phyloP scores from a whole-genome alignment of 345 rosid genomes.

The Gossypium herbaceum region DNA sequence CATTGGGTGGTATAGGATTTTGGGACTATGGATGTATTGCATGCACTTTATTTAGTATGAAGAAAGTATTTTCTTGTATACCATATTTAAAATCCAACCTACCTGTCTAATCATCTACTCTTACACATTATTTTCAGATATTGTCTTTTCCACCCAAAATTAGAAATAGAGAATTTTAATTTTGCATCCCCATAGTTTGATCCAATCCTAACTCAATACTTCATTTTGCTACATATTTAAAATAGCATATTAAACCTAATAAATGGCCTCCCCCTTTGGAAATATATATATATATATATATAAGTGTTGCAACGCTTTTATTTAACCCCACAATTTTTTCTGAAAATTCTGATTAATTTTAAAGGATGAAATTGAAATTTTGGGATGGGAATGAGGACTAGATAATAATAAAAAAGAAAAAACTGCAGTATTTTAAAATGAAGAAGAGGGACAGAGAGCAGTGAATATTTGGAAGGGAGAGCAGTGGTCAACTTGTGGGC shows the following conservation, averaged over 20 bases:
- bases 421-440: background rate
- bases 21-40: background rate
- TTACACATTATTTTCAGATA: background rate
- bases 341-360: no score
- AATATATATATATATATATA: no score
- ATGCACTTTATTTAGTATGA: background rate
- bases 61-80: conserved; percentile 1
- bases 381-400: background rate
- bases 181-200: no score
- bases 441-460: conserved; percentile 56
- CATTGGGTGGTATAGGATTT: background rate
- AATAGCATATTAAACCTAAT: no score
- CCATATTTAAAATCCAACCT: background rate
- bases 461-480: conserved; percentile 78
- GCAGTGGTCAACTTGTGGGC: conserved; percentile 83
- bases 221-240: no score
- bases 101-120: background rate
- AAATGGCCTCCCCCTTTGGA: no score
- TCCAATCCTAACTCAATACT: no score
- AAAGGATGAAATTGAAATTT: no score
- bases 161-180: no score
- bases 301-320: no score
- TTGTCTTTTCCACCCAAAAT: background rate
- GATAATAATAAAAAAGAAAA: background rate
- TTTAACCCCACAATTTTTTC: no score